phyloP scores from a whole-genome alignment of 495 filamentous ascomycete species.

The Hamigera avellanea region DNA sequence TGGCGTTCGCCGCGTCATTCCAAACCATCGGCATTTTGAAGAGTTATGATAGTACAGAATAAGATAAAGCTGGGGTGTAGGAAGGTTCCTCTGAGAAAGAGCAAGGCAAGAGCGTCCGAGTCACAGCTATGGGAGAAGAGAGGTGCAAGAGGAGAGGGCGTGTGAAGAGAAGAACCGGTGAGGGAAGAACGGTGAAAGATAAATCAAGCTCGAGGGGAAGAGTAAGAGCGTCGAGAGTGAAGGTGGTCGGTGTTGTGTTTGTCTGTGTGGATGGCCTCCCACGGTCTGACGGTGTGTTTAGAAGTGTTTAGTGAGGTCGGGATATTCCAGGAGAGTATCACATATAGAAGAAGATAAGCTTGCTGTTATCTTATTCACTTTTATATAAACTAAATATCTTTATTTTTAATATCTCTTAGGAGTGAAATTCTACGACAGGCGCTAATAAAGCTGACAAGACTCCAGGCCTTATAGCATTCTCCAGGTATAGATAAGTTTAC shows the following conservation, averaged over 20 bases:
- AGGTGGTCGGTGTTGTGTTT: neutral
- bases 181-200: neutral
- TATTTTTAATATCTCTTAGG: neutral
- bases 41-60: neutral
- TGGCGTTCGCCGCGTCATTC: slow-evolving; percentile 15
- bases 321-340: no score
- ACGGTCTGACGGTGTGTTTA: no score
- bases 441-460: no score
- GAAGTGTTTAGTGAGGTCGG: no score
- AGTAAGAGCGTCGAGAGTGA: neutral
- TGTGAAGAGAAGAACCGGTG: neutral
- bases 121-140: neutral
- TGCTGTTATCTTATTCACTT: neutral
- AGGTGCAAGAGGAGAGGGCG: neutral
- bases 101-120: no score
- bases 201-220: neutral
- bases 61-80: neutral
- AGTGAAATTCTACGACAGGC: no score
- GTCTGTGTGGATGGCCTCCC: no score
- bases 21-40: slow-evolving; percentile 15
- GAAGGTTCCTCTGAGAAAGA: neutral
- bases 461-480: neutral
- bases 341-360: neutral
- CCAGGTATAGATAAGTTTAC: neutral
- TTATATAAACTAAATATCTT: neutral